Evolutionary conservation across 2,329 filamentous ascomycete species (phyloP), one percentile per base, ranked within the genome.

Genomic region (Botrytis porri): DNA sequence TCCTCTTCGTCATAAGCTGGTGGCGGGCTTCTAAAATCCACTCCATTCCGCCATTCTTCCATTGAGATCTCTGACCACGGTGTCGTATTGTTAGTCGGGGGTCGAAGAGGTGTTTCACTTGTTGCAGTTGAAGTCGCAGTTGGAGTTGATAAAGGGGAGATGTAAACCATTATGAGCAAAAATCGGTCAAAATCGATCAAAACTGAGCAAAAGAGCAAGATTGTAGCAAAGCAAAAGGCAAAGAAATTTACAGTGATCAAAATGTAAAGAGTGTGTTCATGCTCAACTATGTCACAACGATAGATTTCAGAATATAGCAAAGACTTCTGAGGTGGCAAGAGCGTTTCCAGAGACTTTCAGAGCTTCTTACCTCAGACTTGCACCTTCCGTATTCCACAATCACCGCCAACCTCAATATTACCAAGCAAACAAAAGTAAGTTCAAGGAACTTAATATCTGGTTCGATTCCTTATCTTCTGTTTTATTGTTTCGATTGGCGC

Each of bases 21-120:
- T 12, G 71, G 69, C 5, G 74, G 63, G 25, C 62, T 61, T 32
- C 65, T 67, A 41, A 75, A 65, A 29, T 72, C 39, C 16, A 72
- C 69, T 32, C 60, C 70, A 37, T 69, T 69, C n/a, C 73, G 65
- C 66, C 74, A 71, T 3, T 77, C 74, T 43, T 74, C 74, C n/a
- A 78, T 73, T 7, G 71, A 61, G 29, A 77, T 70, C 9, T 77
- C 73, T 8, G 76, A 76, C 76, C 74, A 77, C 43, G 77, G 74
- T 22, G 76, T 66, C 29, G 74, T 75, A 9, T 59, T 29, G 9
- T 73, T 74, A 12, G 73, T 48, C 29, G 73, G 62, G 14, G 69
- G 66, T 51, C 62, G 54, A 25, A 75, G 25, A 43, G 71, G 72
- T n/a, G 74, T 74, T 35, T 61, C 48, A 10, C 43, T 69, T 18